Conservation (phyloP, 164 flowering plant species). For the Umbilicus rupestris region DNA sequence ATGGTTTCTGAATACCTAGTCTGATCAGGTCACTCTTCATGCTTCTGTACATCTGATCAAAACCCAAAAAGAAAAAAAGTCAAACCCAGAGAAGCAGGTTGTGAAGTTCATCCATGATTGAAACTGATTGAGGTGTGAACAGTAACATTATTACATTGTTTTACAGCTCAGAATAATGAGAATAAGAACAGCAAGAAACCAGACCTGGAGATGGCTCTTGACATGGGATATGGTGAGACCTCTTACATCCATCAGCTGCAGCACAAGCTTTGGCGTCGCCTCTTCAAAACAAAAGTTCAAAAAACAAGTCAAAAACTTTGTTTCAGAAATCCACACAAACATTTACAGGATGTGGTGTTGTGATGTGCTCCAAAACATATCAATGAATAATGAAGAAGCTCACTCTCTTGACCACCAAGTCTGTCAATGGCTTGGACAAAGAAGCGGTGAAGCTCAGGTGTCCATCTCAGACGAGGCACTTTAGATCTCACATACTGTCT, state of each 20-base stretch:
- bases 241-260: conserved; percentile 76
- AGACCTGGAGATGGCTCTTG: conserved; percentile 92
- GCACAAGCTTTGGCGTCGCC: conserved; percentile 86
- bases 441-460: conserved; percentile 75
- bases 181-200: background rate
- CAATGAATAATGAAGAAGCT: conserved; percentile 10
- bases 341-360: background rate
- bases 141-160: background rate
- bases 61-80: conserved; percentile 6
- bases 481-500: conserved; percentile 76
- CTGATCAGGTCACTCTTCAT: conserved; percentile 42
- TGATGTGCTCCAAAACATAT: background rate
- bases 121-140: conserved; percentile 5
- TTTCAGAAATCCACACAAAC: background rate
- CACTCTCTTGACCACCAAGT: conserved; percentile 86
- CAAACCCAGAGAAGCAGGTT: background rate
- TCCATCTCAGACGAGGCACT: conserved; percentile 80
- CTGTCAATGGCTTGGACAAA: conserved; percentile 71
- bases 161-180: background rate
- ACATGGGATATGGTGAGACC: conserved; percentile 86
- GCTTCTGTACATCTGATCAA: conserved; percentile 69
- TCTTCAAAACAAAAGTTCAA: conserved; percentile 25
- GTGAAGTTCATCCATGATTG: background rate
- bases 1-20: conserved; percentile 27
- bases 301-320: background rate